These are phyloP conservation scores for Yarrowia sp. DNA, from an alignment of 805 yeast genomes.

Conservation along the genomic window DNA sequence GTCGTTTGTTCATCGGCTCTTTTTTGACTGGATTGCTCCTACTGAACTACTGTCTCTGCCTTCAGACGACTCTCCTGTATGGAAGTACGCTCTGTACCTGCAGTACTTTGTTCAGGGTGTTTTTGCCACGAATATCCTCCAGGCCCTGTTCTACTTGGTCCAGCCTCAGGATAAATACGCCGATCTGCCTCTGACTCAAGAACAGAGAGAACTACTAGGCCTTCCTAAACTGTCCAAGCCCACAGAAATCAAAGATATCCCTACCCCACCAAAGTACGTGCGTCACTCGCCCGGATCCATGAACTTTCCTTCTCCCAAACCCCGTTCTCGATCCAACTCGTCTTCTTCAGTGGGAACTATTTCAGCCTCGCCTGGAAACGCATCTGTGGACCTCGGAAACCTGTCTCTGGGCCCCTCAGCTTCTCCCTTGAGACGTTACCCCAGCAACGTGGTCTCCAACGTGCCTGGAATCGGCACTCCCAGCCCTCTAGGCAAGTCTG, in stretches of 20 bases:
- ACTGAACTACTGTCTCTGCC: not conserved
- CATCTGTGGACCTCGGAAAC: constrained; percentile 12
- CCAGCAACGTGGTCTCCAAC: not conserved
- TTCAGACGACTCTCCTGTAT: not conserved
- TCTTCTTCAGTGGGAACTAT: not conserved
- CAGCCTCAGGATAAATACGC: constrained; percentile 32
- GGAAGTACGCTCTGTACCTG: not conserved
- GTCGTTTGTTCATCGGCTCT: constrained; percentile 51
- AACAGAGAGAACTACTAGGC: constrained; percentile 36
- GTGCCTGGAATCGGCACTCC: not conserved
- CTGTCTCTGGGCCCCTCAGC: constrained; percentile 4
- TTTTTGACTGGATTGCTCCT: constrained; percentile 4
- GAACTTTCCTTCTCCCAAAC: not conserved
- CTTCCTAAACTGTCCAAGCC: constrained; percentile 33
- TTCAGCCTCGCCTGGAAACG: constrained; percentile 30
- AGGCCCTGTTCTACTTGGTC: constrained; percentile 26
- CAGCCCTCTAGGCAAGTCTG: constrained; percentile 15
- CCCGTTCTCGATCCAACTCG: constrained; percentile 3
- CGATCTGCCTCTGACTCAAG: constrained; percentile 34
- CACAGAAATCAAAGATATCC: constrained; percentile 16
- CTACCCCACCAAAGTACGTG: constrained; percentile 33
- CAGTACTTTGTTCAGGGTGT: constrained; percentile 29
- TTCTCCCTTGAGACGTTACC: not conserved
- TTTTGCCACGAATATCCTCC: constrained; percentile 31
- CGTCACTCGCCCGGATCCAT: constrained; percentile 13